phyloP scores from a whole-genome alignment of 139 green algal species.

The Coelastrella sp. region DNA sequence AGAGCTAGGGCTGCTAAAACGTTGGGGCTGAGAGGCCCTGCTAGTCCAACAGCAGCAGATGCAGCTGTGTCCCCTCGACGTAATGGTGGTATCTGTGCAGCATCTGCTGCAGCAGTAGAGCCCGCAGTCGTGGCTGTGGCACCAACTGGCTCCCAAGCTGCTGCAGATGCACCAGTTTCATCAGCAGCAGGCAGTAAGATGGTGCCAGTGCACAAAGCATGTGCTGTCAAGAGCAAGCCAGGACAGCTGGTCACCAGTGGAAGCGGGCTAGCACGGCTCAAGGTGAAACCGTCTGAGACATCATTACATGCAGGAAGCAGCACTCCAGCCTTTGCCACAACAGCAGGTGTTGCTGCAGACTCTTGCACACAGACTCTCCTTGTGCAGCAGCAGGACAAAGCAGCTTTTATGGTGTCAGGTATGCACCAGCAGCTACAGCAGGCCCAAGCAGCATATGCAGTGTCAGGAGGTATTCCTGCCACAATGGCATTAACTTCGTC shows the following conservation, averaged over 20 bases:
- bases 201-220: slow-evolving; percentile 36
- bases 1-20: neutral
- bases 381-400: neutral
- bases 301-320: neutral
- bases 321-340: neutral
- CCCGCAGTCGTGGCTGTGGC: neutral
- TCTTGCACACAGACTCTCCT: neutral
- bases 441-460: neutral
- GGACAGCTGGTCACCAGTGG: neutral
- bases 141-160: neutral
- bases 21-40: neutral
- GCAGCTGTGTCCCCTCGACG: neutral
- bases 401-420: neutral
- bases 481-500: neutral
- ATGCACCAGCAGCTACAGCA: neutral
- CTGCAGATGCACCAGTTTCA: neutral
- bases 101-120: neutral
- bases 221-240: slow-evolving; percentile 42
- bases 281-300: neutral
- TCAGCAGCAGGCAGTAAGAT: neutral
- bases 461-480: neutral
- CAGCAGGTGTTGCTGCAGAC: neutral
- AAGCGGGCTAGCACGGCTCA: neutral
- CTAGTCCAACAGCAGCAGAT: neutral
- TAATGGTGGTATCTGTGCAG: neutral